These are phyloP conservation scores for Diplocarpon rosae DNA, from an alignment of 2,329 filamentous ascomycete species.

Conservation along the genomic window DNA sequence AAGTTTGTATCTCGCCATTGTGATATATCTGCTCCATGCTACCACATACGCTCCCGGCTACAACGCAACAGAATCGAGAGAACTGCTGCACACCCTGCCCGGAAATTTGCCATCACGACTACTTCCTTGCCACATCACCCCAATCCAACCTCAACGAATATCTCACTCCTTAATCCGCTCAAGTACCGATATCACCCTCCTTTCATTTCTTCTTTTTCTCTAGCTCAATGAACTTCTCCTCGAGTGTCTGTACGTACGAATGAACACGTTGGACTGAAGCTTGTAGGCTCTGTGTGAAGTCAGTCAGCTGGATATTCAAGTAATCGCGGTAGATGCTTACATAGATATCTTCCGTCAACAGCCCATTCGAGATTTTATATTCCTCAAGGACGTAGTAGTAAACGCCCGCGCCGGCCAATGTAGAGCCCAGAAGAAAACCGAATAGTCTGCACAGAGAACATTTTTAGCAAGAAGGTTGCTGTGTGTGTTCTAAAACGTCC, in stretches of 20 bases:
- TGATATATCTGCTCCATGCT: slow-evolving; percentile 9
- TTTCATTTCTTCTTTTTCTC: slow-evolving; percentile 53
- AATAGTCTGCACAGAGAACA: slow-evolving; percentile 52
- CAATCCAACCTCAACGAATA: slow-evolving; percentile 1
- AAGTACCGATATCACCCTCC: neutral
- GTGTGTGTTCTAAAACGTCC: neutral
- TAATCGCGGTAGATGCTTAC: slow-evolving; percentile 52
- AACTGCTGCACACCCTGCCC: slow-evolving; percentile 15
- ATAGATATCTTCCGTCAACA: slow-evolving; percentile 91
- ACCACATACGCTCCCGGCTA: slow-evolving; percentile 12
- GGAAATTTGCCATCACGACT: slow-evolving; percentile 5
- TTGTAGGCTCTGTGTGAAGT: slow-evolving; percentile 60
- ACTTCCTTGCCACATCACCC: neutral
- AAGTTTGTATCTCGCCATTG: slow-evolving; percentile 6
- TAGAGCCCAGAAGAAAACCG: slow-evolving; percentile 80
- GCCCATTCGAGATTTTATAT: slow-evolving; percentile 86
- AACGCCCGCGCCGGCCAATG: slow-evolving; percentile 65
- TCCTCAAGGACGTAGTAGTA: slow-evolving; percentile 92
- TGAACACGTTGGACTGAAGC: slow-evolving; percentile 77
- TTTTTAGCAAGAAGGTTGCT: slow-evolving; percentile 1
- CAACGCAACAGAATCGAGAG: slow-evolving; percentile 12
- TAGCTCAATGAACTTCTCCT: slow-evolving; percentile 62
- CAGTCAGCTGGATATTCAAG: slow-evolving; percentile 9
- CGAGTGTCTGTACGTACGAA: slow-evolving; percentile 69
- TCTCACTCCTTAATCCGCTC: slow-evolving; percentile 3